Evolutionary conservation across 192 early-diverging fungal genomes (phyloP).

Genomic region (Cladochytrium replicatum): DNA sequence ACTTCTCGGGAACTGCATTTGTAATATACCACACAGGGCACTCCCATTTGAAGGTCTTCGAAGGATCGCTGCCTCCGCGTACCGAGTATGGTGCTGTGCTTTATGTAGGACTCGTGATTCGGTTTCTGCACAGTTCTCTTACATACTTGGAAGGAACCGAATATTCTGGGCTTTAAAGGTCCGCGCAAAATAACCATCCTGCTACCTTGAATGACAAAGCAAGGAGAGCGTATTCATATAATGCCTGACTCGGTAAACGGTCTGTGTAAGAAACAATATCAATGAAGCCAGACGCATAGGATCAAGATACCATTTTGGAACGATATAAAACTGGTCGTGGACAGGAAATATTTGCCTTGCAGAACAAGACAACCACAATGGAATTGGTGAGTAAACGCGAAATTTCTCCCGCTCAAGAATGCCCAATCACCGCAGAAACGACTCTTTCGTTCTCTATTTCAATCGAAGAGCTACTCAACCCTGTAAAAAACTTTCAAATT

Average conservation of each 20-base stretch:
- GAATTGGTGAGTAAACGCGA: slow-evolving; percentile 70
- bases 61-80: slow-evolving; percentile 23
- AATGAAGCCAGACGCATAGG: slow-evolving; percentile 18
- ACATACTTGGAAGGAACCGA: slow-evolving; percentile 59
- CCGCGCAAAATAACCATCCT: slow-evolving; percentile 87
- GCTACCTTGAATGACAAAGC: slow-evolving; percentile 54
- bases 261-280: too few relatives aligned
- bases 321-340: slow-evolving; percentile 46
- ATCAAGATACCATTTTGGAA: slow-evolving; percentile 52
- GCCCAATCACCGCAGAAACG: slow-evolving; percentile 35
- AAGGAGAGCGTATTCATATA: slow-evolving; percentile 46
- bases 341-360: slow-evolving; percentile 57
- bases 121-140: not conserved
- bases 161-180: slow-evolving; percentile 80
- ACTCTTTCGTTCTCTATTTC: slow-evolving; percentile 88
- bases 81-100: slow-evolving; percentile 67
- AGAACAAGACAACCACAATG: slow-evolving; percentile 92
- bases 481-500: slow-evolving; percentile 97
- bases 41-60: slow-evolving; percentile 25
- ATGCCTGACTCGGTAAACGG: too few relatives aligned
- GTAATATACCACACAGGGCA: slow-evolving; percentile 54
- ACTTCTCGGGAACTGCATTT: slow-evolving; percentile 80
- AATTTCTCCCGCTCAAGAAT: not conserved
- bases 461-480: slow-evolving; percentile 74
- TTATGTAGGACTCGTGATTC: slow-evolving; percentile 43